phyloP scores from a whole-genome alignment of 345 rosid species.

The Euphorbia lathyris region DNA sequence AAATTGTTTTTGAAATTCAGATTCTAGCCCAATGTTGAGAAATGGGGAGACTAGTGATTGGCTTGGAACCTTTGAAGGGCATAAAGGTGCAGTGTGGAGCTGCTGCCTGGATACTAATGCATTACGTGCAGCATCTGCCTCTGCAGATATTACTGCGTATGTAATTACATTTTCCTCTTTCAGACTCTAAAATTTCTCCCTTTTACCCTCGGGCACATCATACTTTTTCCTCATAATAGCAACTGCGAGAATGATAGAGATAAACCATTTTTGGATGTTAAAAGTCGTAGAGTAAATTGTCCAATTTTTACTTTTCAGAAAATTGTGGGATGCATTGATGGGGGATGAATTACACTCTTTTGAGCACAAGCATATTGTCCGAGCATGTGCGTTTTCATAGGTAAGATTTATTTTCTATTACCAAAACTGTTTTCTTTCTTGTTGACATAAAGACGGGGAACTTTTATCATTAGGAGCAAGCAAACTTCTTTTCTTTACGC shows the following conservation, averaged over 20 bases:
- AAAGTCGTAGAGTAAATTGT: background rate
- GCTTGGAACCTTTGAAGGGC: constrained; percentile 99
- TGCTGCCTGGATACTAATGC: constrained; percentile 86
- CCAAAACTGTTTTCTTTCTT: background rate
- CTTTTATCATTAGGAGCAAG: background rate
- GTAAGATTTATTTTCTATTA: constrained; percentile 13
- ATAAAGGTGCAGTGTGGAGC: constrained; percentile 99
- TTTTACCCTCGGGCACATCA: background rate
- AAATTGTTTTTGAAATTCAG: constrained; percentile 35
- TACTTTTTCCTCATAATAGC: background rate
- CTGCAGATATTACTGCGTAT: constrained; percentile 95
- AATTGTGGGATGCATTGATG: constrained; percentile 44
- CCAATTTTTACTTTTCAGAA: constrained; percentile 26
- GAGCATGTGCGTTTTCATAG: constrained; percentile 47
- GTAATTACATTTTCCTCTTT: constrained; percentile 14
- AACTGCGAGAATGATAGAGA: background rate
- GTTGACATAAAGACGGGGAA: background rate
- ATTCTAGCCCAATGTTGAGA: constrained; percentile 95
- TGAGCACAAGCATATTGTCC: constrained; percentile 45
- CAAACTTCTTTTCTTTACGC: no score
- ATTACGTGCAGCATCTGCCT: constrained; percentile 86
- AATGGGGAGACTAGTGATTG: constrained; percentile 99
- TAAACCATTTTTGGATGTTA: background rate
- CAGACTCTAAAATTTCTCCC: background rate
- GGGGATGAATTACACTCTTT: constrained; percentile 42